Evolutionary conservation across 1,139 yeast genomes (phyloP).

Genomic region (Candida frijolesensis): DNA sequence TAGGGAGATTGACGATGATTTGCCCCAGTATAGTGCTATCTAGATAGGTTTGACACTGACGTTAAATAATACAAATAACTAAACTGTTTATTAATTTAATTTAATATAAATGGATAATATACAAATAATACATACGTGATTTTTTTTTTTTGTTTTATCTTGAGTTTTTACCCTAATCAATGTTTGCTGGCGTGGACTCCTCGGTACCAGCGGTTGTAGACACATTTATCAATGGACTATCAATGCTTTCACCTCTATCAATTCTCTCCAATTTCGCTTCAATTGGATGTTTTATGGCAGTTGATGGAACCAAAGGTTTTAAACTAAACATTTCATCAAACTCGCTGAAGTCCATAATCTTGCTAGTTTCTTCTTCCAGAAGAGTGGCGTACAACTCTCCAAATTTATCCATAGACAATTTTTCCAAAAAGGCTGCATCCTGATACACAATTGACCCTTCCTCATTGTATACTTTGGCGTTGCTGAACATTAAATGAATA

Average conservation of each 20-base stretch:
- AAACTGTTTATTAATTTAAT: conserved; percentile 1
- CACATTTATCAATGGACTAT: conserved; percentile 21
- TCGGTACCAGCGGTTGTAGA: conserved; percentile 19
- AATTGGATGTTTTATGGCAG: conserved; percentile 29
- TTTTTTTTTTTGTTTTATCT: neutral
- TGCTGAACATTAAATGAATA: conserved; percentile 73
- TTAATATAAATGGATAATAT: conserved; percentile 6
- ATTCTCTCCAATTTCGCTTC: conserved; percentile 23
- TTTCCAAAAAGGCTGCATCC: conserved; percentile 73
- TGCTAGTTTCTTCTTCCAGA: conserved; percentile 29
- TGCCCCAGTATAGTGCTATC: conserved; percentile 39
- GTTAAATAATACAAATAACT: conserved; percentile 2
- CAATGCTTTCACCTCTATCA: conserved; percentile 26
- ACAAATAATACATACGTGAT: conserved; percentile 4
- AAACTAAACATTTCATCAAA: conserved; percentile 52
- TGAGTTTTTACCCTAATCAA: conserved; percentile 11
- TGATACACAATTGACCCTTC: conserved; percentile 83
- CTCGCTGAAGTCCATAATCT: conserved; percentile 45
- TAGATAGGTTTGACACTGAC: neutral
- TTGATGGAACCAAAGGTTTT: conserved; percentile 35
- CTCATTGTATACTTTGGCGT: conserved; percentile 86
- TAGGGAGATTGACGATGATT: conserved; percentile 44
- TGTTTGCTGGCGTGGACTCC: conserved; percentile 20
- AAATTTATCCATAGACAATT: conserved; percentile 39
- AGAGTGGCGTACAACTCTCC: conserved; percentile 26